Percentiles rank a stretch among this genome's conserved stretches.
phyloP scores from a whole-genome alignment of 2,329 filamentous ascomycete genomes.

The Leptographium procerum region DNA sequence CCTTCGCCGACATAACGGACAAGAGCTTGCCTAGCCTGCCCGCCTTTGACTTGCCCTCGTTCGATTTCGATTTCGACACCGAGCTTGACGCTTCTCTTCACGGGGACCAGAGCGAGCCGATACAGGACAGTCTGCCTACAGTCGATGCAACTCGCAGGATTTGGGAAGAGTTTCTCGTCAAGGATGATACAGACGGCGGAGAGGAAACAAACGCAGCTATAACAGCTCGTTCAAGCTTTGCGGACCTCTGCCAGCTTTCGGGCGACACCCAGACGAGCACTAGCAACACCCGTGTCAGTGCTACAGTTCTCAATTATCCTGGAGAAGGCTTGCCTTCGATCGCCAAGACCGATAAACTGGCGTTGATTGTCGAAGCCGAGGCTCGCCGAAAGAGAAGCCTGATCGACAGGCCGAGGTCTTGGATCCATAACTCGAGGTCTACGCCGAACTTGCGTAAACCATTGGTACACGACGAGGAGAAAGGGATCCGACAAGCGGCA shows the following conservation, averaged over 20 bases:
- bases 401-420: conserved; percentile 38
- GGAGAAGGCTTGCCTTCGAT: background rate
- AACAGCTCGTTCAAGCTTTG: background rate
- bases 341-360: background rate
- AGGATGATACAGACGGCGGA: background rate
- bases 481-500: conserved; percentile 1
- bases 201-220: background rate
- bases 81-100: conserved; percentile 21
- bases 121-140: background rate
- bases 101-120: background rate
- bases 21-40: conserved; percentile 25
- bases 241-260: background rate
- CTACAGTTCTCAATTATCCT: background rate
- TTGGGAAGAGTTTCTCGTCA: conserved; percentile 9
- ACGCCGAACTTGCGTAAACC: conserved; percentile 23
- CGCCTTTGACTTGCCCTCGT: conserved; percentile 39
- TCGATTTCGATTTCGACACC: conserved; percentile 37
- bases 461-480: conserved; percentile 15
- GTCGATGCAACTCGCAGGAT: conserved; percentile 3
- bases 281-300: background rate
- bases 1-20: background rate
- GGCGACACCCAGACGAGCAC: background rate
- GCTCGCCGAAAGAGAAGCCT: conserved; percentile 32
- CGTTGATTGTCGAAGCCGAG: conserved; percentile 14
- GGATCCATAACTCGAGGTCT: conserved; percentile 37